Conservation (phyloP, 1,284 basidiomycete genomes). For the Pseudozyma pruni region DNA sequence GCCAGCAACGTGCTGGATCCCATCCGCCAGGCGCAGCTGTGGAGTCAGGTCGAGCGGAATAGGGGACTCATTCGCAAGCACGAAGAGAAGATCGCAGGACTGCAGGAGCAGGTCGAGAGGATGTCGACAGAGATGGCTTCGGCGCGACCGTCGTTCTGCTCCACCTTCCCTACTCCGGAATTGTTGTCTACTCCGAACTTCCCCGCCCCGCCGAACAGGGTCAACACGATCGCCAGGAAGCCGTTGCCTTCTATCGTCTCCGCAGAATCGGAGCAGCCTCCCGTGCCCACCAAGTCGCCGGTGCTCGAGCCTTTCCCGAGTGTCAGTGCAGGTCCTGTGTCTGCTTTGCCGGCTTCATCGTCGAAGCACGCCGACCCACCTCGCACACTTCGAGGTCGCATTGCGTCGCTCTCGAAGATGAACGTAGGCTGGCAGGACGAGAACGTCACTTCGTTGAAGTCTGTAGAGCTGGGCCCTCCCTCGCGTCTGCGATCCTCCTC, state of each 20-base stretch:
- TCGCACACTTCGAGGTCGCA: slow-evolving; percentile 23
- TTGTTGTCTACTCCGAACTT: slow-evolving; percentile 3
- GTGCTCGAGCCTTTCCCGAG: slow-evolving; percentile 1
- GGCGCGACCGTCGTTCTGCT: slow-evolving; percentile 24
- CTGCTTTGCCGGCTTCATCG: background rate
- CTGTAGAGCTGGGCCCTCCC: slow-evolving; percentile 1
- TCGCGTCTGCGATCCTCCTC: slow-evolving; percentile 26
- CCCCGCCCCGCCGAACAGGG: slow-evolving; percentile 8
- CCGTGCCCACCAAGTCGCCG: slow-evolving; percentile 9
- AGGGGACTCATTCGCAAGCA: slow-evolving; percentile 36
- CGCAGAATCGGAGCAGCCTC: slow-evolving; percentile 4
- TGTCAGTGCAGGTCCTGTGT: background rate
- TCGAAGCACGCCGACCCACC: background rate
- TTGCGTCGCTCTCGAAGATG: slow-evolving; percentile 23
- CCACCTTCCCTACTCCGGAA: slow-evolving; percentile 8
- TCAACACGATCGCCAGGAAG: background rate
- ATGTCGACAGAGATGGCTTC: slow-evolving; percentile 41
- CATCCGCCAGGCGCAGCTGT: slow-evolving; percentile 28
- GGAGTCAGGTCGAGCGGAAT: slow-evolving; percentile 36
- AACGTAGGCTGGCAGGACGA: slow-evolving; percentile 8
- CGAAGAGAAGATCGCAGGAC: slow-evolving; percentile 30
- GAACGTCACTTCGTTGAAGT: background rate
- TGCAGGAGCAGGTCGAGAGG: slow-evolving; percentile 34
- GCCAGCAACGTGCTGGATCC: slow-evolving; percentile 21
- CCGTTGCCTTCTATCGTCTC: slow-evolving; percentile 7